Conservation (phyloP, 2,329 filamentous ascomycete species). For the Hortaea werneckii region DNA sequence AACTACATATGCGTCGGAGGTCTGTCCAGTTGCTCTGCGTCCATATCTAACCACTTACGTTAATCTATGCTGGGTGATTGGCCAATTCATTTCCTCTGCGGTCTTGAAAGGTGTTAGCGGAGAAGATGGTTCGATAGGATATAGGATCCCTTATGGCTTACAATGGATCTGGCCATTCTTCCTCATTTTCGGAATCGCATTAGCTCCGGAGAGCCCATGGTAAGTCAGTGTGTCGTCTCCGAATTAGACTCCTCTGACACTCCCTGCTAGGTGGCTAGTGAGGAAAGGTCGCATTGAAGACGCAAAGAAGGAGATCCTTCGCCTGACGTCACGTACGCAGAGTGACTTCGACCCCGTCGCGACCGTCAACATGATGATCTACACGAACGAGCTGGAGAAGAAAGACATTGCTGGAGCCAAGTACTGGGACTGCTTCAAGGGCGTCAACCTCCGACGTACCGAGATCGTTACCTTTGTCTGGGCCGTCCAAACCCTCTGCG, state of each 20-base stretch:
- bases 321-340: conserved; percentile 13
- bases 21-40: conserved; percentile 48
- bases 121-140: conserved; percentile 24
- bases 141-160: conserved; percentile 32
- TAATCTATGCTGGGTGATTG: conserved; percentile 53
- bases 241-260: too few relatives aligned
- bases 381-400: conserved; percentile 43
- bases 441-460: conserved; percentile 38
- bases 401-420: conserved; percentile 37
- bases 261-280: conserved; percentile 11
- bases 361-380: conserved; percentile 28
- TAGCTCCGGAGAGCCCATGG: conserved; percentile 24
- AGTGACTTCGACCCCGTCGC: conserved; percentile 19
- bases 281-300: conserved; percentile 15
- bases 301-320: conserved; percentile 12
- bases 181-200: conserved; percentile 13
- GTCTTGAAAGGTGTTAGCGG: conserved; percentile 22
- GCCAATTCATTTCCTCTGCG: conserved; percentile 43
- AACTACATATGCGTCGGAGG: conserved; percentile 55
- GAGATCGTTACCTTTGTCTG: conserved; percentile 31
- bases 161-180: conserved; percentile 33
- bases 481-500: conserved; percentile 26
- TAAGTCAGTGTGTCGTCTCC: too few relatives aligned
- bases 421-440: conserved; percentile 45
- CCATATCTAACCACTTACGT: conserved; percentile 50